phyloP scores from a whole-genome alignment of 352 stramenopile species.

The Phytophthora cryptogea region DNA sequence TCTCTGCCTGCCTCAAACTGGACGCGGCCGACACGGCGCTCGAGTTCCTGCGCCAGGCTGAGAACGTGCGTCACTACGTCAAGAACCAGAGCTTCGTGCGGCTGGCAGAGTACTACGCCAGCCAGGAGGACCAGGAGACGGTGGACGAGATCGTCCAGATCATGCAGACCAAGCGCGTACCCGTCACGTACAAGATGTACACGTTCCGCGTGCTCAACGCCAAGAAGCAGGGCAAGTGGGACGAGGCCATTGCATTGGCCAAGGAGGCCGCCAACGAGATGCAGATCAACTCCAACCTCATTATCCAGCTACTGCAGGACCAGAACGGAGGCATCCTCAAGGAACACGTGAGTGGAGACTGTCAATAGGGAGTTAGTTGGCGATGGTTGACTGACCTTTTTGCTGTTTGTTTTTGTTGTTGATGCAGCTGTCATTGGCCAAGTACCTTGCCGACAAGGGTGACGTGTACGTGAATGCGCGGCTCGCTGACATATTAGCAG shows the following conservation, averaged over 20 bases:
- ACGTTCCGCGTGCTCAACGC: constrained; percentile 73
- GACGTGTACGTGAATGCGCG: constrained; percentile 72
- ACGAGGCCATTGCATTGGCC: constrained; percentile 65
- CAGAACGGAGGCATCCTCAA: constrained; percentile 63
- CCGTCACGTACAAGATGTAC: constrained; percentile 73
- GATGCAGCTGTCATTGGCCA: constrained; percentile 63
- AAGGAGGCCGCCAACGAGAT: constrained; percentile 61
- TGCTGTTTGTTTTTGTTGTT: constrained; percentile 6
- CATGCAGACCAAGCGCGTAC: constrained; percentile 52
- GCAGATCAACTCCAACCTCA: constrained; percentile 83
- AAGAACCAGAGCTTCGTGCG: constrained; percentile 81
- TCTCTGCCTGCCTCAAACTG: constrained; percentile 68
- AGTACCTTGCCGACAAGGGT: constrained; percentile 83
- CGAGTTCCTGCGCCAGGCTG: constrained; percentile 67
- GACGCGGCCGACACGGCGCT: constrained; percentile 63
- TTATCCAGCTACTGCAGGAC: constrained; percentile 70
- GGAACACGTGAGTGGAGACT: constrained; percentile 44
- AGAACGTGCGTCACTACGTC: constrained; percentile 79
- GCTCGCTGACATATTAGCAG: constrained; percentile 62
- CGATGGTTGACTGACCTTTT: not conserved
- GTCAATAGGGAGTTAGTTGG: not conserved
- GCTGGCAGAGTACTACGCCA: constrained; percentile 67
- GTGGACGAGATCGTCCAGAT: constrained; percentile 68
- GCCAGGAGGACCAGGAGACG: constrained; percentile 51
- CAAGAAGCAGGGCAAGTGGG: constrained; percentile 61